Evolutionary conservation across 768 basidiomycete genomes (phyloP), one percentile per base, ranked within the genome.

Genomic region (Rubroboletus pulcherrimus): DNA sequence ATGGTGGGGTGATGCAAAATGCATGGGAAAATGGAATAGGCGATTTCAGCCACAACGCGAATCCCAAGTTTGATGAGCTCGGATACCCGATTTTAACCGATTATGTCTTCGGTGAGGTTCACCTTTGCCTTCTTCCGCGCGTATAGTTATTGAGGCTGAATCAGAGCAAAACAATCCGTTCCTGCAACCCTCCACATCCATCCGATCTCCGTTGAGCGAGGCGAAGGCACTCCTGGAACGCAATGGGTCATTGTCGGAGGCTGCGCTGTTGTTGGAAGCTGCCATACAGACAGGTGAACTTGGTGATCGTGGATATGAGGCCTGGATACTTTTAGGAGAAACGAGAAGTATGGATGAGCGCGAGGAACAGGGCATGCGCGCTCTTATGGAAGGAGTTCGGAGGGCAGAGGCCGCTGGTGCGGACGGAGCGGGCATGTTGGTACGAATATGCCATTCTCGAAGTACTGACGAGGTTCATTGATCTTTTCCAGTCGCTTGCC

Each of bases 271-370:
- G 64, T 76, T 98, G 21, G 96, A 99, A 74, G 93, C 93, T 14
- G 92, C 93, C 37, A 90, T 98, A 55, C 86, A 90, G 71, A 80
- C 80, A 60, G 89, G 87, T 10, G 87, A 93, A 55, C 73, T 89
- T 8, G 91, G 91, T 26, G 83, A 87, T 64, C 87, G 85, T 26
- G 85, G 91, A 48, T 91, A 86, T 49, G 95, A 96, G 68, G 82
- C 93, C 0, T 99, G 96, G 96, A 85, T 93, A 50, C 76, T 96
- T 19, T 76, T 98, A 2, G 96, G 96, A 10, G 90, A 95, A 70
- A 89, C 89, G 0, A 81, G 93, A 54, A 86, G 85, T 62, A 88
- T 93, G 91, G 91, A 93, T 60, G 91, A 93, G 66, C 83, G 88
- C 10, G 91, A 93, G 69, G 87, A 91, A 34, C 78, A 81, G 17